Percentiles rank a stretch among this genome's conserved stretches.
Evolutionary conservation across 1,139 yeast species (phyloP).

Genomic region (Yamadazyma oceani): DNA sequence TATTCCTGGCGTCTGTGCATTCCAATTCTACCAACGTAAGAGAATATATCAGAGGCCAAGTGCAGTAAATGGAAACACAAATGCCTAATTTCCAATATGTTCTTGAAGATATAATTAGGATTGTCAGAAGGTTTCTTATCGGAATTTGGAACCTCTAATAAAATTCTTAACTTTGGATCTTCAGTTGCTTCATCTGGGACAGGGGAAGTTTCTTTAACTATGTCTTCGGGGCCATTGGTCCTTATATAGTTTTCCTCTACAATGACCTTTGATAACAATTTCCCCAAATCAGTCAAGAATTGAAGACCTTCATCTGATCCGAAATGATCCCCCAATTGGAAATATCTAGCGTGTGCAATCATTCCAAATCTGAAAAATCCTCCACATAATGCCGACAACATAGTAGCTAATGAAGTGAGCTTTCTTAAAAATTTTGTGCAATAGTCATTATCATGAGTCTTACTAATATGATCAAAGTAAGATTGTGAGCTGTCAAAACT

Average conservation of each 20-base stretch:
- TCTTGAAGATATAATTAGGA: conserved; percentile 58
- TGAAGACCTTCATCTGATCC: conserved; percentile 29
- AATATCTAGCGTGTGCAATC: conserved; percentile 48
- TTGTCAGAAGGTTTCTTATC: conserved; percentile 27
- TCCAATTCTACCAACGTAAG: conserved; percentile 40
- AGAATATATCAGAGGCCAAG: conserved; percentile 42
- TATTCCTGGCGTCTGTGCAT: conserved; percentile 48
- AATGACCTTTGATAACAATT: conserved; percentile 48
- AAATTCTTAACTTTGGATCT: conserved; percentile 37
- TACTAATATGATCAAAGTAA: conserved; percentile 30
- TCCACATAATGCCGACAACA: conserved; percentile 46
- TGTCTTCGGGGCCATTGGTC: conserved; percentile 44
- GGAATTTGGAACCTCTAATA: conserved; percentile 33
- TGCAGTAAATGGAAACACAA: conserved; percentile 52
- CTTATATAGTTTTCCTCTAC: conserved; percentile 59
- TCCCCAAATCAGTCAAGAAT: conserved; percentile 35
- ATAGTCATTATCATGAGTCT: conserved; percentile 21
- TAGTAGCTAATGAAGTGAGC: conserved; percentile 34
- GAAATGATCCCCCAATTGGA: conserved; percentile 47
- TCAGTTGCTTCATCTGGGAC: conserved; percentile 25
- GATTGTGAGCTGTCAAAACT: conserved; percentile 18
- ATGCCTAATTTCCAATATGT: conserved; percentile 55
- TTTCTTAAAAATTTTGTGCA: conserved; percentile 35
- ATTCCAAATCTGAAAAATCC: conserved; percentile 54
- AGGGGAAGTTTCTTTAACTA: conserved; percentile 45